These are phyloP conservation scores for Claviceps monticola DNA, from an alignment of 2,329 filamentous ascomycete species.

Conservation along the genomic window DNA sequence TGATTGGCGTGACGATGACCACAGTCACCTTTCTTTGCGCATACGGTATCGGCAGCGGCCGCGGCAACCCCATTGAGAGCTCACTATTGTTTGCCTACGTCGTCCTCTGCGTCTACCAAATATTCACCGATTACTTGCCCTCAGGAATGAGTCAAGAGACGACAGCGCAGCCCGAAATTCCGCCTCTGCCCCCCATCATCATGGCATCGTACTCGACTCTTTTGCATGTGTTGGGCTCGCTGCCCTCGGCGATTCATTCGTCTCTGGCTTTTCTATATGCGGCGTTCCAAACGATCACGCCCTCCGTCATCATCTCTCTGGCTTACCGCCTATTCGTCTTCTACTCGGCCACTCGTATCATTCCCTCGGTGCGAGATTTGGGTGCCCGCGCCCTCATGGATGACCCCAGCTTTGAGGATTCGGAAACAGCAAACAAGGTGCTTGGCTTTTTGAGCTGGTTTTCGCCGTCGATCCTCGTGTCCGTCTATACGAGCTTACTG, in stretches of 20 bases:
- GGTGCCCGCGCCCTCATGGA: slow-evolving; percentile 72
- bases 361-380: slow-evolving; percentile 79
- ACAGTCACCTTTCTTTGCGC: slow-evolving; percentile 85
- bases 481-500: slow-evolving; percentile 88
- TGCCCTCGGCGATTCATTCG: slow-evolving; percentile 74
- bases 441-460: slow-evolving; percentile 85
- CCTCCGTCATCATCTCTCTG: slow-evolving; percentile 88
- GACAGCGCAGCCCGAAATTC: slow-evolving; percentile 66
- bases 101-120: slow-evolving; percentile 97
- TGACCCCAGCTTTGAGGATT: slow-evolving; percentile 74
- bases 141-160: slow-evolving; percentile 45
- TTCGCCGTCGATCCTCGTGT: slow-evolving; percentile 84
- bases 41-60: slow-evolving; percentile 86
- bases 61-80: slow-evolving; percentile 89
- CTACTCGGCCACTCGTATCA: slow-evolving; percentile 90
- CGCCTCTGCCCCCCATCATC: slow-evolving; percentile 90
- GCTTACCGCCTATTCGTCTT: slow-evolving; percentile 90
- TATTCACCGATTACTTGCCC: slow-evolving; percentile 94
- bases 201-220: slow-evolving; percentile 97
- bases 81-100: slow-evolving; percentile 93
- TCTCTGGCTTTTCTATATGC: slow-evolving; percentile 77
- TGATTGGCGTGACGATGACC: slow-evolving; percentile 87
- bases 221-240: slow-evolving; percentile 64
- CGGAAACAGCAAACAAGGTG: slow-evolving; percentile 66
- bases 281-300: slow-evolving; percentile 88